phyloP scores from a whole-genome alignment of 2,329 filamentous ascomycete genomes.

The Xylaria sp. region DNA sequence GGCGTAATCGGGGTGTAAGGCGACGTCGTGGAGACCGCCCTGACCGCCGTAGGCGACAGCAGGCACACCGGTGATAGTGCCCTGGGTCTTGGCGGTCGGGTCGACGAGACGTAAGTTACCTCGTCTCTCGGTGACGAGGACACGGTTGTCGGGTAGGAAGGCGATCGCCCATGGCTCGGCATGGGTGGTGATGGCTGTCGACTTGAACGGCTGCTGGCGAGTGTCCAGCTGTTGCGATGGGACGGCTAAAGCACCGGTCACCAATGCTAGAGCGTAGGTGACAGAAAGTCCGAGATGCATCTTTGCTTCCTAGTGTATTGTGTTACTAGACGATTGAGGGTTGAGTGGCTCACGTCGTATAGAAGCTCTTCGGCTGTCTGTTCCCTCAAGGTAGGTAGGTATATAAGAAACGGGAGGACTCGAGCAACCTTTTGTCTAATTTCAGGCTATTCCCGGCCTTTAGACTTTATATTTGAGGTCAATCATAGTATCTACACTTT shows the following conservation, averaged over 20 bases:
- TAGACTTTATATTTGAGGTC: slow-evolving; percentile 22
- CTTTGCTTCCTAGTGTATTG: slow-evolving; percentile 30
- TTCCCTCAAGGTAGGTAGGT: slow-evolving; percentile 25
- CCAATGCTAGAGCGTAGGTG: slow-evolving; percentile 31
- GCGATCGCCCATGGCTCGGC: slow-evolving; percentile 32
- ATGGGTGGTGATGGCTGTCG: slow-evolving; percentile 30
- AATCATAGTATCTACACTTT: slow-evolving; percentile 27
- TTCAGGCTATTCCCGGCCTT: slow-evolving; percentile 34
- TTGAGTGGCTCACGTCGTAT: slow-evolving; percentile 23
- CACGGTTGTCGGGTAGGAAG: slow-evolving; percentile 29
- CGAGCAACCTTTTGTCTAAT: slow-evolving; percentile 26
- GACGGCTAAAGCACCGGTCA: slow-evolving; percentile 31
- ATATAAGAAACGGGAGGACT: slow-evolving; percentile 31
- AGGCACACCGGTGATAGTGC: slow-evolving; percentile 29
- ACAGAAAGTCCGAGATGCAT: slow-evolving; percentile 31
- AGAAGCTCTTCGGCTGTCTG: slow-evolving; percentile 16
- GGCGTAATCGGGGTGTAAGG: slow-evolving; percentile 30
- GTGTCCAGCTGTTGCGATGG: slow-evolving; percentile 32
- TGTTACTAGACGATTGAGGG: slow-evolving; percentile 27
- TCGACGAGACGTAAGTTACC: slow-evolving; percentile 32
- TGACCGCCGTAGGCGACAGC: slow-evolving; percentile 31
- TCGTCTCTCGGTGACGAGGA: slow-evolving; percentile 32
- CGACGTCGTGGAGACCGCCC: slow-evolving; percentile 34
- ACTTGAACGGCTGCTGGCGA: slow-evolving; percentile 33
- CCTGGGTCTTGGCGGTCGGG: slow-evolving; percentile 23